phyloP scores from a whole-genome alignment of 2,329 filamentous ascomycete genomes.

The Paracorniculantispora psalliotae region DNA sequence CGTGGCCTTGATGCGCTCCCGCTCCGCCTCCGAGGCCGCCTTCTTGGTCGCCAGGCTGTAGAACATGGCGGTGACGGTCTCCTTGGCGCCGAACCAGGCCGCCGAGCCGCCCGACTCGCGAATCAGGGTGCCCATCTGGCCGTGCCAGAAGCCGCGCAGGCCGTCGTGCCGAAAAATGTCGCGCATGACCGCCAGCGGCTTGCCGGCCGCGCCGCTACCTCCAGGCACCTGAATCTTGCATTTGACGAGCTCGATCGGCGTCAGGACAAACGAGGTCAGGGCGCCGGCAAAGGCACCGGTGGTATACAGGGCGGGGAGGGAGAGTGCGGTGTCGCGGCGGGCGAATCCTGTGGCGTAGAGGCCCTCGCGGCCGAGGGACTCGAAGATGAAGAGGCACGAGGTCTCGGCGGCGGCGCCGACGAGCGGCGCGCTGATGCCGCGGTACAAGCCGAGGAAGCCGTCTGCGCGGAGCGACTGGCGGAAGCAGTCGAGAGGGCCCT shows the following conservation, averaged over 20 bases:
- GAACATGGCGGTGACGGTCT: slow-evolving; percentile 70
- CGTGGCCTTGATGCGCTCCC: slow-evolving; percentile 37
- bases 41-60: slow-evolving; percentile 49
- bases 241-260: slow-evolving; percentile 94
- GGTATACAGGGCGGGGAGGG: slow-evolving; percentile 68
- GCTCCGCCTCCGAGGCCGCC: slow-evolving; percentile 35
- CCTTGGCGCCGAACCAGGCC: slow-evolving; percentile 92
- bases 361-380: slow-evolving; percentile 65
- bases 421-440: slow-evolving; percentile 87
- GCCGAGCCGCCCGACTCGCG: slow-evolving; percentile 89
- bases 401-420: slow-evolving; percentile 89
- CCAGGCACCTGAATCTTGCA: slow-evolving; percentile 89
- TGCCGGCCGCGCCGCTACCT: slow-evolving; percentile 46
- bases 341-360: slow-evolving; percentile 51
- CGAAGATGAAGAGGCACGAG: slow-evolving; percentile 89
- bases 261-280: slow-evolving; percentile 85
- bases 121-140: slow-evolving; percentile 87
- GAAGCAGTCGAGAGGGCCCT: slow-evolving; percentile 89
- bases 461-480: slow-evolving; percentile 75
- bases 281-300: slow-evolving; percentile 85
- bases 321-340: slow-evolving; percentile 54
- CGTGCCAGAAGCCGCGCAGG: slow-evolving; percentile 85
- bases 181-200: slow-evolving; percentile 65
- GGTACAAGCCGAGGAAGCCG: slow-evolving; percentile 78
- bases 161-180: slow-evolving; percentile 81